Evolutionary conservation across 2,329 filamentous ascomycete genomes (phyloP).

Genomic region (Huntiella moniliformis): DNA sequence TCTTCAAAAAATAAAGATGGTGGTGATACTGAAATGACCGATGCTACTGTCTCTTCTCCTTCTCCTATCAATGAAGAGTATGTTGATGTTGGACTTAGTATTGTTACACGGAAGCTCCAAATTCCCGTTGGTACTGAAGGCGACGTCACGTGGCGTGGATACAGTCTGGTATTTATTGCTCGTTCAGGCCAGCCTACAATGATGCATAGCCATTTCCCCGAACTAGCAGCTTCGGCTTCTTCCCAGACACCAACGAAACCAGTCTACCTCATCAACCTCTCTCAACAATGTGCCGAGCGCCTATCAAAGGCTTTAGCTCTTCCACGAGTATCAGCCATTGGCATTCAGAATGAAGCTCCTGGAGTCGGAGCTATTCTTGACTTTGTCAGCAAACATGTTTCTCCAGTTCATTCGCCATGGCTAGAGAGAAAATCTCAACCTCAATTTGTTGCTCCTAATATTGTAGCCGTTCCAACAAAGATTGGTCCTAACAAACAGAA

Average conservation of each 20-base stretch:
- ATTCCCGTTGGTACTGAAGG: slow-evolving; percentile 16
- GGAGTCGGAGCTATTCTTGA: slow-evolving; percentile 36
- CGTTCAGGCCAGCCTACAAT: slow-evolving; percentile 37
- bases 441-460: slow-evolving; percentile 19
- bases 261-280: slow-evolving; percentile 43
- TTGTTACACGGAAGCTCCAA: slow-evolving; percentile 41
- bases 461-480: slow-evolving; percentile 20
- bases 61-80: slow-evolving; percentile 34
- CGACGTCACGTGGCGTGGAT: slow-evolving; percentile 14
- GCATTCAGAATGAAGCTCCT: slow-evolving; percentile 35
- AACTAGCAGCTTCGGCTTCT: slow-evolving; percentile 33
- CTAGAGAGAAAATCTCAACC: slow-evolving; percentile 15
- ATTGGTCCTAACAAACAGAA: slow-evolving; percentile 18
- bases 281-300: slow-evolving; percentile 37
- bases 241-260: slow-evolving; percentile 21
- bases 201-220: slow-evolving; percentile 41
- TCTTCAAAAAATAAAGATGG: slow-evolving; percentile 13
- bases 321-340: slow-evolving; percentile 46
- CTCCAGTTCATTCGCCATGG: slow-evolving; percentile 37
- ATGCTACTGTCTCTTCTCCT: slow-evolving; percentile 10
- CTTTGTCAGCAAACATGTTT: slow-evolving; percentile 33
- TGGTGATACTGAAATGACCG: slow-evolving; percentile 5
- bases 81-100: slow-evolving; percentile 46
- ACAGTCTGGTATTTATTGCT: slow-evolving; percentile 38
- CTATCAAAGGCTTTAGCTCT: slow-evolving; percentile 39